Evolutionary conservation across 176 grass and related monocot genomes (phyloP).

Genomic region (Oryza punctata): DNA sequence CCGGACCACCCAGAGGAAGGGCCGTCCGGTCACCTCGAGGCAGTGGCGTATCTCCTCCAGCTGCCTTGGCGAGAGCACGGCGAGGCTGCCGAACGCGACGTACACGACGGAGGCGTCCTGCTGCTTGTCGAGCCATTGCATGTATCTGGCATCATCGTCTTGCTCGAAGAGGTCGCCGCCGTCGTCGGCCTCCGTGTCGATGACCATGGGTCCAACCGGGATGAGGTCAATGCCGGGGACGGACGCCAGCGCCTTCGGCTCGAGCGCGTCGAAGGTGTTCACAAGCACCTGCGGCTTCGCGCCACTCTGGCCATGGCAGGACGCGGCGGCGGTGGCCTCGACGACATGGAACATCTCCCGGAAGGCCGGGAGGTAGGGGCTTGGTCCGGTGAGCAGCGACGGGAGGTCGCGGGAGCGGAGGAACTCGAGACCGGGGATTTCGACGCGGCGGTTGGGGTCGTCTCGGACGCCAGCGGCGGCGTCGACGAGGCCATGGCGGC

Average conservation of each 20-base stretch:
- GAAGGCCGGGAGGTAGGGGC: background rate
- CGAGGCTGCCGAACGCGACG: conserved; percentile 68
- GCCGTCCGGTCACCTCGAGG: conserved; percentile 24
- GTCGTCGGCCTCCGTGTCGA: background rate
- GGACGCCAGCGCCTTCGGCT: conserved; percentile 11
- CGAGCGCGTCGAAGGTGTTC: conserved; percentile 55
- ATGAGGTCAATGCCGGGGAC: conserved; percentile 24
- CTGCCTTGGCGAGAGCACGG: conserved; percentile 37
- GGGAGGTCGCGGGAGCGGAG: conserved; percentile 47
- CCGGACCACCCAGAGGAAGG: conserved; percentile 60
- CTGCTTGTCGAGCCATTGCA: conserved; percentile 45
- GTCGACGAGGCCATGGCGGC: background rate
- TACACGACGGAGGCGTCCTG: conserved; percentile 49
- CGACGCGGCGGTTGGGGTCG: conserved; percentile 16
- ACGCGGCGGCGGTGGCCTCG: background rate
- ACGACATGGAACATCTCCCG: conserved; percentile 16
- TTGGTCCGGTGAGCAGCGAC: conserved; percentile 18
- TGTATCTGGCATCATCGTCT: conserved; percentile 27
- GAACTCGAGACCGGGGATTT: conserved; percentile 26
- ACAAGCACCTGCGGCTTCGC: conserved; percentile 31
- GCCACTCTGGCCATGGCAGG: background rate
- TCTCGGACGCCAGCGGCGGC: background rate
- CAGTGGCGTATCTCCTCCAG: conserved; percentile 39
- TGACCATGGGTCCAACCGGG: conserved; percentile 43
- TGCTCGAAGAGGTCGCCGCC: conserved; percentile 41